Evolutionary conservation across 2,329 filamentous ascomycete genomes (phyloP).

Genomic region (Sclerotinia trifoliorum): DNA sequence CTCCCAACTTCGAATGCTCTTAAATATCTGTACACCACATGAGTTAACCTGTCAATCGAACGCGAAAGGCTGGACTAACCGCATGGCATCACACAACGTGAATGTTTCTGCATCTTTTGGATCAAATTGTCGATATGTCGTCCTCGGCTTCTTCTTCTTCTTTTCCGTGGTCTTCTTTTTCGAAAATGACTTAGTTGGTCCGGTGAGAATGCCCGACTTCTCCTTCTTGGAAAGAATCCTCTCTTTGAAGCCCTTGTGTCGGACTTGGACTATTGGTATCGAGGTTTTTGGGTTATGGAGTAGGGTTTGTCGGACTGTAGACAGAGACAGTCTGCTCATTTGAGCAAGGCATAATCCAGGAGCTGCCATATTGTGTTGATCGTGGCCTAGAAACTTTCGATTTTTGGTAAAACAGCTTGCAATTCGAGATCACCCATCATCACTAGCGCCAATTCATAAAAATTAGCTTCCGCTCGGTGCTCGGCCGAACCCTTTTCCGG

Average conservation of each 20-base stretch:
- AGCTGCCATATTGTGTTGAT: constrained; percentile 35
- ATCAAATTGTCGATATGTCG: constrained; percentile 41
- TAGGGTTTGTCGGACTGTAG: constrained; percentile 25
- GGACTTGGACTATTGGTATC: constrained; percentile 31
- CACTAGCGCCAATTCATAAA: constrained; percentile 19
- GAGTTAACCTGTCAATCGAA: constrained; percentile 17
- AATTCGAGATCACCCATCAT: constrained; percentile 16
- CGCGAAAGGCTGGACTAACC: constrained; percentile 54
- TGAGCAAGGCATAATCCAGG: constrained; percentile 38
- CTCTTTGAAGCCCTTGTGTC: constrained; percentile 25
- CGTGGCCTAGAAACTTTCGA: not conserved
- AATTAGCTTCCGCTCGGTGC: constrained; percentile 16
- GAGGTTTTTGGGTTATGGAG: constrained; percentile 25
- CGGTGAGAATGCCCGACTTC: constrained; percentile 20
- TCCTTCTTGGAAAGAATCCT: constrained; percentile 32
- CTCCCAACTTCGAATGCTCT: constrained; percentile 89
- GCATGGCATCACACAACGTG: constrained; percentile 87
- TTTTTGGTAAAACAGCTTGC: not conserved
- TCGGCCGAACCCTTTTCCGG: constrained; percentile 25
- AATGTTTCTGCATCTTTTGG: constrained; percentile 58
- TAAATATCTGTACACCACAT: constrained; percentile 63
- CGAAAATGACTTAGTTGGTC: constrained; percentile 32
- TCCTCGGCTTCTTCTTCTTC: constrained; percentile 40
- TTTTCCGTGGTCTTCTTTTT: constrained; percentile 39
- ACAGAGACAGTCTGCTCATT: constrained; percentile 38